Conservation (phyloP, 352 stramenopile genomes). For the Phytophthora citrophthora region DNA sequence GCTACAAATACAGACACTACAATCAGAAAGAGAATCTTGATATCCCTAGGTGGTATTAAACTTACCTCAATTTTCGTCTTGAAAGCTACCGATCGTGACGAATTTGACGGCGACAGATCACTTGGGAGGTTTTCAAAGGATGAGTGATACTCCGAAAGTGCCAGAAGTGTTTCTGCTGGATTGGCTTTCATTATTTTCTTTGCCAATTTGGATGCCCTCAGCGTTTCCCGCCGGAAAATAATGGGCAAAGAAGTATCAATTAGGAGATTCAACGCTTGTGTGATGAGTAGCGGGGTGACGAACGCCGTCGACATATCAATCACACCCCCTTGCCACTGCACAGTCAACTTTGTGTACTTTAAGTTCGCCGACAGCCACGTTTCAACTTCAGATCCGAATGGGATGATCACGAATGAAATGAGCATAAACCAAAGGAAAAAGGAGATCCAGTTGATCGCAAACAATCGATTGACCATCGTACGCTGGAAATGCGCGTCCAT, state of each 20-base stretch:
- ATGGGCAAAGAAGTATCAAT: constrained; percentile 84
- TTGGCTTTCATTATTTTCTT: constrained; percentile 85
- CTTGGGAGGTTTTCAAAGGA: constrained; percentile 72
- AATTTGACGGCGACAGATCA: constrained; percentile 32
- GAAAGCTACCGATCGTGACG: constrained; percentile 57
- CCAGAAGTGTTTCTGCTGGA: constrained; percentile 79
- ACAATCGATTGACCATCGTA: constrained; percentile 87
- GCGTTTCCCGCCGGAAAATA: constrained; percentile 62
- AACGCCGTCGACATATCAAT: constrained; percentile 91
- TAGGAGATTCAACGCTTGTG: constrained; percentile 83
- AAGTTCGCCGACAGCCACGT: constrained; percentile 82
- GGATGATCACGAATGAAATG: constrained; percentile 89
- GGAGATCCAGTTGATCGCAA: constrained; percentile 91
- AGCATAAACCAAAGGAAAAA: constrained; percentile 92
- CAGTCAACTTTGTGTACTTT: constrained; percentile 82
- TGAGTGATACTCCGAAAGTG: constrained; percentile 83
- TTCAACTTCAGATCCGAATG: constrained; percentile 82
- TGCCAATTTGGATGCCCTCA: constrained; percentile 79
- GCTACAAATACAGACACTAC: constrained; percentile 25
- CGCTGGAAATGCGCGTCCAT: constrained; percentile 84
- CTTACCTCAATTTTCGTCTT: constrained; percentile 85
- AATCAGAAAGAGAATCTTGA: no score
- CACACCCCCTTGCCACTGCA: constrained; percentile 82
- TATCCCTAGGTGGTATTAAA: no score
- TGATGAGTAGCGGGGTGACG: constrained; percentile 86